Percentiles rank a stretch among this genome's conserved stretches.
Evolutionary conservation across 1,139 yeast genomes (phyloP).

Genomic region (Scheffersomyces illinoinensis): DNA sequence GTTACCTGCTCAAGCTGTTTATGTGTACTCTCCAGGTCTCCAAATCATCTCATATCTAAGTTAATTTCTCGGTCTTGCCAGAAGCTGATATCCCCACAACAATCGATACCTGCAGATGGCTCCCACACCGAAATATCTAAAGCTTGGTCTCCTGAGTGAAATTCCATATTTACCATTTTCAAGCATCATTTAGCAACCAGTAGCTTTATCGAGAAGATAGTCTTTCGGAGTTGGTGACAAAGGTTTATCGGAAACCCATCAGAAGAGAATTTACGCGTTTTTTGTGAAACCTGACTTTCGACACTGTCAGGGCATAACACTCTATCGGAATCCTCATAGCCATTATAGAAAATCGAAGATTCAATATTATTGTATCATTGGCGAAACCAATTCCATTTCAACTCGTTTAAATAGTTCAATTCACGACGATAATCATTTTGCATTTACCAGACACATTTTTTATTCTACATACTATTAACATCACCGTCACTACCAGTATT

Average conservation of each 20-base stretch:
- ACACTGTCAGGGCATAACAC: not conserved
- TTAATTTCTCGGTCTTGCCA: not conserved
- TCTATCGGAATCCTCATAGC: not conserved
- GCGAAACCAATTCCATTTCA: not conserved
- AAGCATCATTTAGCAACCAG: not conserved
- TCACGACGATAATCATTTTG: not conserved
- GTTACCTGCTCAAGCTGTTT: too few species aligned
- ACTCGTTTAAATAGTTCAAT: not conserved
- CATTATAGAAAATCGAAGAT: not conserved
- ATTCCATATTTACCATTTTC: not conserved
- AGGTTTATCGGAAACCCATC: not conserved
- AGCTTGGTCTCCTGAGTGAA: not conserved
- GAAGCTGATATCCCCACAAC: not conserved
- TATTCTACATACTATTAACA: not conserved
- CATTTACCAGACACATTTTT: not conserved
- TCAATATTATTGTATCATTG: not conserved
- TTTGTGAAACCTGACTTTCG: not conserved
- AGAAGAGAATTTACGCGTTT: not conserved
- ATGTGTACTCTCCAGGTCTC: not conserved
- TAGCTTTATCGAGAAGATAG: not conserved
- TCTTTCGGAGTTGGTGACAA: not conserved
- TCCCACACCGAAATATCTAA: not conserved
- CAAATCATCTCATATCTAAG: not conserved
- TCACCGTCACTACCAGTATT: not conserved
- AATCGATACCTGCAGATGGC: not conserved